These are phyloP conservation scores for Lentinula raphanica DNA, from an alignment of 768 basidiomycete genomes.

Conservation along the genomic window DNA sequence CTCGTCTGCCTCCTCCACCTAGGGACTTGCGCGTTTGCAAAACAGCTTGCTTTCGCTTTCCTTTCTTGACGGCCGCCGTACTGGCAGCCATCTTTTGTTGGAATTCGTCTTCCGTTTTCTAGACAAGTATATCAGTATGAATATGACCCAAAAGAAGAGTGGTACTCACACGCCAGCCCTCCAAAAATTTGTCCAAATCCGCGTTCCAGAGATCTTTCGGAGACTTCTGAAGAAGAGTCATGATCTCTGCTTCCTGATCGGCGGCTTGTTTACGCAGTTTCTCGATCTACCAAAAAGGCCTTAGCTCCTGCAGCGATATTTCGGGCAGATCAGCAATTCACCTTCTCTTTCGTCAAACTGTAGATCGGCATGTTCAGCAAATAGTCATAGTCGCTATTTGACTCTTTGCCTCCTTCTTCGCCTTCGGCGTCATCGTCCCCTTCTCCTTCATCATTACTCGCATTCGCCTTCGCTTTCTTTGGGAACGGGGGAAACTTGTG, in stretches of 20 bases:
- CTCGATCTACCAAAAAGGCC: slow-evolving; percentile 56
- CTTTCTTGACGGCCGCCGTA: slow-evolving; percentile 41
- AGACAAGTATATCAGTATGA: neutral
- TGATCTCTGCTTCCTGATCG: slow-evolving; percentile 78
- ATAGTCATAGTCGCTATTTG: slow-evolving; percentile 80
- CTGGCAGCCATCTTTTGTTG: slow-evolving; percentile 36
- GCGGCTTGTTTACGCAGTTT: slow-evolving; percentile 75
- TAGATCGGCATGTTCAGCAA: slow-evolving; percentile 92
- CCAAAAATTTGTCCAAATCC: slow-evolving; percentile 80
- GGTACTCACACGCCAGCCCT: slow-evolving; percentile 74
- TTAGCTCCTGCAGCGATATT: neutral
- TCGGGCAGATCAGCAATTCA: slow-evolving; percentile 21
- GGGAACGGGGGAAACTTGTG: slow-evolving; percentile 90
- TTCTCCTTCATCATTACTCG: slow-evolving; percentile 58
- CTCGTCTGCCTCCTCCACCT: slow-evolving; percentile 22
- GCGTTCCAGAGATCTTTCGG: slow-evolving; percentile 85
- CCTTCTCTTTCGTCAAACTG: slow-evolving; percentile 93
- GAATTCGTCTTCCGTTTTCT: slow-evolving; percentile 29
- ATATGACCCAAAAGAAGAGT: neutral
- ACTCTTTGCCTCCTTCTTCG: slow-evolving; percentile 47
- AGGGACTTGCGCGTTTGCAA: slow-evolving; percentile 47
- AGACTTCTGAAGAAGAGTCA: slow-evolving; percentile 68
- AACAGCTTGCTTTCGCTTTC: slow-evolving; percentile 36
- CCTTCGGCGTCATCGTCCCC: slow-evolving; percentile 53
- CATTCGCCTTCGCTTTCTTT: slow-evolving; percentile 63